A percentile compares a stretch with the other conserved stretches of the same genome.
phyloP scores from a whole-genome alignment of 768 basidiomycete species.

The Russula emetica region DNA sequence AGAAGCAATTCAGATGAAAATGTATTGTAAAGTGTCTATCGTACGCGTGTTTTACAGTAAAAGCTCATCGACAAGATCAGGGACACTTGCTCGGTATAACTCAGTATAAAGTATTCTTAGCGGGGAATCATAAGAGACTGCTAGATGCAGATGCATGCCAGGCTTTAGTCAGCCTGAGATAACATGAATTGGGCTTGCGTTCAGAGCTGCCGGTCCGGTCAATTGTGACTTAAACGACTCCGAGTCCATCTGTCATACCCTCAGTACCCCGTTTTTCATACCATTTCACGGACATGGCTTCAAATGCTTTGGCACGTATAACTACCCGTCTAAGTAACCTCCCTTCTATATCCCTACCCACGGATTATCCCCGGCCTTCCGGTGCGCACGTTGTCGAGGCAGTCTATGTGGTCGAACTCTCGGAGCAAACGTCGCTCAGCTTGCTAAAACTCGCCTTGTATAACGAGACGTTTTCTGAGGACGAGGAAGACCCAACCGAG shows the following conservation, averaged over 20 bases:
- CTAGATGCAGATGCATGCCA: too few relatives aligned
- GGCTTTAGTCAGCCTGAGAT: too few relatives aligned
- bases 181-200: too few relatives aligned
- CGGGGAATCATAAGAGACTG: too few relatives aligned
- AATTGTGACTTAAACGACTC: neutral
- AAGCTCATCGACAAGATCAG: too few relatives aligned
- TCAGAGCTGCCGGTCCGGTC: too few relatives aligned
- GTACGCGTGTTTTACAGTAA: too few relatives aligned
- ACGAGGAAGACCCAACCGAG: slow-evolving; percentile 47
- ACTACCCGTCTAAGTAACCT: slow-evolving; percentile 67
- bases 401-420: slow-evolving; percentile 64
- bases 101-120: too few relatives aligned
- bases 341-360: slow-evolving; percentile 88
- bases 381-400: slow-evolving; percentile 79
- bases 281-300: slow-evolving; percentile 29
- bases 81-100: too few relatives aligned
- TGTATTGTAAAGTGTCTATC: neutral
- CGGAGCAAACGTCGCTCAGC: slow-evolving; percentile 68
- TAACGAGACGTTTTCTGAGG: slow-evolving; percentile 49
- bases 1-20: neutral
- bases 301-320: slow-evolving; percentile 46
- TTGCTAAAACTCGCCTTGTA: slow-evolving; percentile 79
- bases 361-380: slow-evolving; percentile 87
- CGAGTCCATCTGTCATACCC: neutral
- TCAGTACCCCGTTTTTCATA: neutral